Evolutionary conservation across 2,329 filamentous ascomycete genomes (phyloP).

Genomic region (Cytospora piceae): DNA sequence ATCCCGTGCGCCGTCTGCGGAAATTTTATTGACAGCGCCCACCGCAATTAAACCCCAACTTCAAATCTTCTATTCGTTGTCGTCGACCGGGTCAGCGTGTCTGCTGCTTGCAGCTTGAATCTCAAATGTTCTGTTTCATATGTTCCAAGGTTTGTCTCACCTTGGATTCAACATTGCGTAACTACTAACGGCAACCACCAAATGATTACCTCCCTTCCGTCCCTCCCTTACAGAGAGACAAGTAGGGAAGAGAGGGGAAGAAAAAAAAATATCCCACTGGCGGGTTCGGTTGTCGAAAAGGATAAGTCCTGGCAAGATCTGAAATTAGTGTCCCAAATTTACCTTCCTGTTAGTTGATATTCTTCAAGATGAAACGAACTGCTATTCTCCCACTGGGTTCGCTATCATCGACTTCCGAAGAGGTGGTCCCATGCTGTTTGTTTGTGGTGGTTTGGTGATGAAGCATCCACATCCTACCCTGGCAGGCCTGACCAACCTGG

Average conservation of each 20-base stretch:
- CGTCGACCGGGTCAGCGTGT: not conserved
- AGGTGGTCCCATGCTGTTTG: constrained; percentile 9
- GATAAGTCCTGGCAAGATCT: not conserved
- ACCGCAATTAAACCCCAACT: not conserved
- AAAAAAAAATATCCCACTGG: constrained; percentile 15
- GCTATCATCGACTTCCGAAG: constrained; percentile 18
- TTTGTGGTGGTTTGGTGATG: not conserved
- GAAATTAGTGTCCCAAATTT: constrained; percentile 12
- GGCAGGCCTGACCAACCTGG: too few species aligned
- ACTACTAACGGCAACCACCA: not conserved
- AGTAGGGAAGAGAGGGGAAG: not conserved
- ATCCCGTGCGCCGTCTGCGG: constrained; percentile 9
- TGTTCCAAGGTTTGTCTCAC: constrained; percentile 10
- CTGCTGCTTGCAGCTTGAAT: constrained; percentile 6
- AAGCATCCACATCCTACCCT: not conserved
- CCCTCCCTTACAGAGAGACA: not conserved
- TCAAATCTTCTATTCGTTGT: not conserved
- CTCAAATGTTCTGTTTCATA: not conserved
- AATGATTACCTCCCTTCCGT: not conserved
- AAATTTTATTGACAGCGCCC: constrained; percentile 9
- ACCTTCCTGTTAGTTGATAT: constrained; percentile 2
- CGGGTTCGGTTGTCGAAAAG: not conserved
- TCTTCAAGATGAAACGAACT: constrained; percentile 17
- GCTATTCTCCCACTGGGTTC: not conserved
- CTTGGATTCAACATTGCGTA: constrained; percentile 9